Percentiles rank a stretch among this genome's conserved stretches.
Conservation (phyloP, 2,329 filamentous ascomycete genomes). For the Epichloe typhina region DNA sequence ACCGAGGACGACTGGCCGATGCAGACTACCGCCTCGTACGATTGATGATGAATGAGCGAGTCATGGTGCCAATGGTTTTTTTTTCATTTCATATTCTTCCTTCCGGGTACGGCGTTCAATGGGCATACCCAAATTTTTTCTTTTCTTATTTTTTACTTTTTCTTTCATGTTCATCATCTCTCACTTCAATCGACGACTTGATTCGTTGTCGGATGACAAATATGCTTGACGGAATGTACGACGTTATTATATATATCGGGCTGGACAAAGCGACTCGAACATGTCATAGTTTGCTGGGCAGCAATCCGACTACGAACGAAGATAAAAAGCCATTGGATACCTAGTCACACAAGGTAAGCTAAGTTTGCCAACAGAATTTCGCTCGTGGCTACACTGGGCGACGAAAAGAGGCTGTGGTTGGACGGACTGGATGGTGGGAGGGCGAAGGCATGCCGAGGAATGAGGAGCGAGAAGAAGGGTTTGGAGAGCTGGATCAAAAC, state of each 20-base stretch:
- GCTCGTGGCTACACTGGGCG: not conserved
- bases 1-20: slow-evolving; percentile 96
- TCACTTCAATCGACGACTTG: not conserved
- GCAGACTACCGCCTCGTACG: slow-evolving; percentile 30
- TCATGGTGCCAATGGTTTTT: not conserved
- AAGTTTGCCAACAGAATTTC: not conserved
- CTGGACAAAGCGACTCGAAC: not conserved
- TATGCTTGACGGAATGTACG: not conserved
- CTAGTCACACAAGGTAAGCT: not conserved
- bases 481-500: not conserved
- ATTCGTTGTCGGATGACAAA: not conserved
- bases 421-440: not conserved
- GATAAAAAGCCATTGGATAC: not conserved
- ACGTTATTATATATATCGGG: not conserved
- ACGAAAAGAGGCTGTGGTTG: not conserved
- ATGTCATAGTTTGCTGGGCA: not conserved
- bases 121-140: slow-evolving; percentile 10
- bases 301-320: not conserved
- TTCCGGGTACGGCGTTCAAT: slow-evolving; percentile 11
- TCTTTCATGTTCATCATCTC: slow-evolving; percentile 7
- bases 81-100: slow-evolving; percentile 1
- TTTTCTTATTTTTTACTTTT: slow-evolving; percentile 6
- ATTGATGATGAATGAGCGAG: slow-evolving; percentile 11
- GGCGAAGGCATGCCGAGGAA: not conserved
- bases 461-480: not conserved